Conservation (phyloP, 192 early-diverging fungal genomes). For the Coemansia sp. region DNA sequence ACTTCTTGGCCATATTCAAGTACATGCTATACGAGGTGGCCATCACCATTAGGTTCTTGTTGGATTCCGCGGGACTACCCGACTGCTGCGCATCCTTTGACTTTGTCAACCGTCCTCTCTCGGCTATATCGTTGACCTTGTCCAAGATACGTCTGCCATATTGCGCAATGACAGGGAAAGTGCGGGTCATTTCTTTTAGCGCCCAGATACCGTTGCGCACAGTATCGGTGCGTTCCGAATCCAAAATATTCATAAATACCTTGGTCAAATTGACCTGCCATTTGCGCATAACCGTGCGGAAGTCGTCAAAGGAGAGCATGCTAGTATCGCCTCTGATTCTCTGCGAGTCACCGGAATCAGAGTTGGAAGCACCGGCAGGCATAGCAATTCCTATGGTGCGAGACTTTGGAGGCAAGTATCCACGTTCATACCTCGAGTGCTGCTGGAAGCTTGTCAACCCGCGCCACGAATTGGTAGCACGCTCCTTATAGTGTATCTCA, state of each 20-base stretch:
- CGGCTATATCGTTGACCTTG: conserved; percentile 35
- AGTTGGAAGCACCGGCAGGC: conserved; percentile 1
- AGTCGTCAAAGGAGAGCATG: conserved; percentile 42
- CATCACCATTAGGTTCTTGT: conserved; percentile 46
- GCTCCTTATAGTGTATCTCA: conserved; percentile 32
- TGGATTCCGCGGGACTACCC: conserved; percentile 9
- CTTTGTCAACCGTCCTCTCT: background rate
- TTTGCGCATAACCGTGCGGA: conserved; percentile 46
- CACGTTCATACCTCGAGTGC: conserved; percentile 34
- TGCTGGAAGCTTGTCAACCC: conserved; percentile 39
- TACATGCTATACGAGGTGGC: conserved; percentile 37
- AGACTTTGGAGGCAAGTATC: conserved; percentile 44
- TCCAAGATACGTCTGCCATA: conserved; percentile 31
- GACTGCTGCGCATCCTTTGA: background rate
- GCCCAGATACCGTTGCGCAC: conserved; percentile 47
- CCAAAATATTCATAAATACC: conserved; percentile 24
- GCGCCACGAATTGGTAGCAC: conserved; percentile 39
- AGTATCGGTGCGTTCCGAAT: conserved; percentile 32
- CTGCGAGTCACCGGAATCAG: conserved; percentile 18
- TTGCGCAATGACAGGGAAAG: conserved; percentile 38
- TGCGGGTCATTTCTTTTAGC: conserved; percentile 36
- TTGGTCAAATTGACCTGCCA: conserved; percentile 41
- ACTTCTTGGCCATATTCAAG: conserved; percentile 29
- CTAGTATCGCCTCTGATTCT: conserved; percentile 22
- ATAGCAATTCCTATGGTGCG: conserved; percentile 25